phyloP scores from a whole-genome alignment of 352 stramenopile species.

The Phytophthora pseudosyringae region DNA sequence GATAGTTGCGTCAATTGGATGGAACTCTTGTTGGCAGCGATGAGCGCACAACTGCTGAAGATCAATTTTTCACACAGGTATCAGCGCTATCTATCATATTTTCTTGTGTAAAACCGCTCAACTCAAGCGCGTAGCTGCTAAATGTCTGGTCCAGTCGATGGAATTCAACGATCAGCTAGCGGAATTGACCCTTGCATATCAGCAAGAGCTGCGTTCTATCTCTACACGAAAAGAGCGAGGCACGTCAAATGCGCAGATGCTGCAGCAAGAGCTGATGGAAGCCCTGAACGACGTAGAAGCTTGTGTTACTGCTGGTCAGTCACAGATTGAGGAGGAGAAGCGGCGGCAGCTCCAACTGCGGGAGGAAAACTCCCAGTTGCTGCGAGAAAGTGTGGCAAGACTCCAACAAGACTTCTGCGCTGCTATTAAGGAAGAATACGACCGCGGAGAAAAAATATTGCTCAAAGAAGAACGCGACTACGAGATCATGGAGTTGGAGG shows the following conservation, averaged over 20 bases:
- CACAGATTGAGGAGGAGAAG: slow-evolving; percentile 56
- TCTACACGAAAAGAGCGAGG: slow-evolving; percentile 45
- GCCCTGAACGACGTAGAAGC: slow-evolving; percentile 66
- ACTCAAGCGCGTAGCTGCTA: not conserved
- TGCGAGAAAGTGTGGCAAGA: slow-evolving; percentile 44
- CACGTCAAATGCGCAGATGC: slow-evolving; percentile 57
- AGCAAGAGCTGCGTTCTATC: slow-evolving; percentile 62
- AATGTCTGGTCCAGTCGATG: slow-evolving; percentile 37
- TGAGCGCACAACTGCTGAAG: slow-evolving; percentile 49
- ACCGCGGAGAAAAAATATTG: slow-evolving; percentile 29
- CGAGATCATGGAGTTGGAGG: slow-evolving; percentile 58
- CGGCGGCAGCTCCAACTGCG: slow-evolving; percentile 48
- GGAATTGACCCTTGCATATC: slow-evolving; percentile 56
- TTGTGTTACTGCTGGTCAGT: slow-evolving; percentile 46
- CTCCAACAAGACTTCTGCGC: slow-evolving; percentile 38
- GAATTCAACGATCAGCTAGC: slow-evolving; percentile 75
- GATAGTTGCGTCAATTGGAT: slow-evolving; percentile 60
- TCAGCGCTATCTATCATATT: not conserved
- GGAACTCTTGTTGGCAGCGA: slow-evolving; percentile 40
- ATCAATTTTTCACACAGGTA: slow-evolving; percentile 60
- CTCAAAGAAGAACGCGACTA: slow-evolving; percentile 42
- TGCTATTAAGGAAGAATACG: slow-evolving; percentile 28
- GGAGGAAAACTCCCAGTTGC: slow-evolving; percentile 44
- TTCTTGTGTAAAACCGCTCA: not conserved
- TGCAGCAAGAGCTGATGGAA: slow-evolving; percentile 69